These are phyloP conservation scores for Hyphopichia fennica DNA, from an alignment of 1,139 yeast genomes.

Conservation along the genomic window DNA sequence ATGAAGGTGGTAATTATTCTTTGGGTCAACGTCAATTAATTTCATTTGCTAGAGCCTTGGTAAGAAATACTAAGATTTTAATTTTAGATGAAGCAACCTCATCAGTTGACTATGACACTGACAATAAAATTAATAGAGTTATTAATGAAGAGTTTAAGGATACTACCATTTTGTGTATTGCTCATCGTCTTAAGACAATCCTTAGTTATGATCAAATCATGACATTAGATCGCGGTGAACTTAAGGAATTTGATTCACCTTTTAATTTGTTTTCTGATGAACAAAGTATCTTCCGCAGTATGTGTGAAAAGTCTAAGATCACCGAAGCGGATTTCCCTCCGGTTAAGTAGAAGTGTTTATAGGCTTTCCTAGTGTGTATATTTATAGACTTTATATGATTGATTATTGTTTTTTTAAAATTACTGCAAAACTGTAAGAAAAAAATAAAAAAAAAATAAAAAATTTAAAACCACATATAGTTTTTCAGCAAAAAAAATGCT, in stretches of 20 bases:
- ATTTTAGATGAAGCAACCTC: conserved; percentile 59
- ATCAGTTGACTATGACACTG: conserved; percentile 58
- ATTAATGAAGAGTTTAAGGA: conserved; percentile 32
- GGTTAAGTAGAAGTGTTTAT: too few relatives aligned
- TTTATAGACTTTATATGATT: too few relatives aligned
- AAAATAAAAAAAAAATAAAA: too few relatives aligned
- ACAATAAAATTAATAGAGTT: conserved; percentile 46
- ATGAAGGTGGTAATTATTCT: conserved; percentile 53
- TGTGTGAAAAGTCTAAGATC: conserved; percentile 23
- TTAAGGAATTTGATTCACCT: conserved; percentile 26
- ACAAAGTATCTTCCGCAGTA: conserved; percentile 38
- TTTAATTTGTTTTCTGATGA: conserved; percentile 17
- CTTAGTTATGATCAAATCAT: conserved; percentile 36
- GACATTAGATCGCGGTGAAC: conserved; percentile 33
- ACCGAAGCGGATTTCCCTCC: too few relatives aligned
- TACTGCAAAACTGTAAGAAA: too few relatives aligned
- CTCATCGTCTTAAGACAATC: conserved; percentile 42
- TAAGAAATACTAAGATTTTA: conserved; percentile 48
- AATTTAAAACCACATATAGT: too few relatives aligned
- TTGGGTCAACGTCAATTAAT: conserved; percentile 56
- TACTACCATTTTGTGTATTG: conserved; percentile 43
- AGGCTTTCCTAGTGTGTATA: too few relatives aligned
- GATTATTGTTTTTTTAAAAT: too few relatives aligned
- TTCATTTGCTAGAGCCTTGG: conserved; percentile 54
- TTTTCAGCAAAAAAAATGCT: conserved; percentile 29